A percentile compares a stretch with the other conserved stretches of the same genome.
These are phyloP conservation scores for Fraxinus xanthoxyloides DNA, from an alignment of 305 asterid species.

Conservation along the genomic window DNA sequence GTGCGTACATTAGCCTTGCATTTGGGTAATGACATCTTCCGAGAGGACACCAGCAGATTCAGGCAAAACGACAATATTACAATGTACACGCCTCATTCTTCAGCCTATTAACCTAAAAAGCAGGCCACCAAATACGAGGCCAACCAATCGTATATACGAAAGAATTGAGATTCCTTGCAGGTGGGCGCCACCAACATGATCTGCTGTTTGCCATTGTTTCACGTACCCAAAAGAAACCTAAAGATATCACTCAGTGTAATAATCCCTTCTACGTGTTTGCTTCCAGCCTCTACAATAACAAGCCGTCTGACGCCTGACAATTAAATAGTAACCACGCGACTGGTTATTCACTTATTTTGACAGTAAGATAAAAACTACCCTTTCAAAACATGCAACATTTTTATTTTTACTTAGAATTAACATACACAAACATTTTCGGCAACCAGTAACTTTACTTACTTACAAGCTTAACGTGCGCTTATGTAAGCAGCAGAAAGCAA, in stretches of 20 bases:
- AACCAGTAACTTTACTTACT: neutral
- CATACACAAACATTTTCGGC: neutral
- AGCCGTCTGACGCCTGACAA: constrained; percentile 81
- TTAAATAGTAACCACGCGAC: neutral
- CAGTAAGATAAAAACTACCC: neutral
- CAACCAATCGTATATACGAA: constrained; percentile 24
- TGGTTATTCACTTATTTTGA: neutral
- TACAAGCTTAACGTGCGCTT: neutral
- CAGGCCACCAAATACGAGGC: constrained; percentile 26
- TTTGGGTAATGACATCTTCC: constrained; percentile 20
- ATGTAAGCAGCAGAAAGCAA: neutral
- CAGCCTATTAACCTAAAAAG: constrained; percentile 32
- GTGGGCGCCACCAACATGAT: neutral
- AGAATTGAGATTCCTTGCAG: neutral
- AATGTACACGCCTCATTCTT: constrained; percentile 35
- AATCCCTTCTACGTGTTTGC: constrained; percentile 90
- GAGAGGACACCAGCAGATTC: neutral
- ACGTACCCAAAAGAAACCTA: constrained; percentile 64
- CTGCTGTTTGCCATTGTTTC: constrained; percentile 11
- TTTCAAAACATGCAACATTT: neutral
- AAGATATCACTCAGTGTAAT: constrained; percentile 70
- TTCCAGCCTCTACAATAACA: constrained; percentile 90
- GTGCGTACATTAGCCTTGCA: constrained; percentile 16
- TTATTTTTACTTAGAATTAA: neutral
- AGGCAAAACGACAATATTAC: constrained; percentile 13